Base-by-base conservation (phyloP, 139 green algal species). In the Micractinium sp. region DNA sequence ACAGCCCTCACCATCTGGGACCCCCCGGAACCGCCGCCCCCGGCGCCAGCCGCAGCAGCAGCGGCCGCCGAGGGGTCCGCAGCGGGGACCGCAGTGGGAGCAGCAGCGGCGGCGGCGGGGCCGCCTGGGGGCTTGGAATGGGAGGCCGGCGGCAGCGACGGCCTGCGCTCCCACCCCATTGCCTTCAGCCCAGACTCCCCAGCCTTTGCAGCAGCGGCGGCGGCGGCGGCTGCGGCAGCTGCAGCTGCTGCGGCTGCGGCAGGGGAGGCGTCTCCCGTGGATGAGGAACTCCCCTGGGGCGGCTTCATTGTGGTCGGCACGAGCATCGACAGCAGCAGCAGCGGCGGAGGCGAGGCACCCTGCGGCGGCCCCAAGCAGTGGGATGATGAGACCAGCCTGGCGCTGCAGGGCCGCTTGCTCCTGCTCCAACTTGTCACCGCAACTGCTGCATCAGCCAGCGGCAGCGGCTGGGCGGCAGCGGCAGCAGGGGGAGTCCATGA, bases 391-490 rank as follows among this genome's bases (percentile, higher is more conserved):
- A 29, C 22, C n/a, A 82, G 47, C 85, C 5, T 7, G 15, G 23
- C 19, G 41, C 85, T 82, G 85, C 71, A 81, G 71, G 85, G 85
- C 20, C 69, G 85, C 69, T 31, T 88, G 41, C n/a, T 88, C 69
- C 71, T 88, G 71, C 85, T 88, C 69, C 85, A 88, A 69, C 41
- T 88, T 1, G 23, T 13, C 14, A 36, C 63, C 3, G 23, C 82
- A 31, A 66, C 41, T 0, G 67, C 84, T 5, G 85, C 71, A 0
- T 85, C 56, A 15, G 25, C 63, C 33, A 39, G 85, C 47, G 9
- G 71, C 47, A n/a, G 71, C 47, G 15, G 85, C 71, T 15, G 7
- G 13, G 47, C 85, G 20, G 84, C 36, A 2, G 61, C 82, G 23
- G 29, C 81, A 33, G n/a, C 80, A 5, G 33, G 41, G 15, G 79